Base-by-base conservation (phyloP, 2,329 filamentous ascomycete species). In the Colletotrichum aenigma region DNA sequence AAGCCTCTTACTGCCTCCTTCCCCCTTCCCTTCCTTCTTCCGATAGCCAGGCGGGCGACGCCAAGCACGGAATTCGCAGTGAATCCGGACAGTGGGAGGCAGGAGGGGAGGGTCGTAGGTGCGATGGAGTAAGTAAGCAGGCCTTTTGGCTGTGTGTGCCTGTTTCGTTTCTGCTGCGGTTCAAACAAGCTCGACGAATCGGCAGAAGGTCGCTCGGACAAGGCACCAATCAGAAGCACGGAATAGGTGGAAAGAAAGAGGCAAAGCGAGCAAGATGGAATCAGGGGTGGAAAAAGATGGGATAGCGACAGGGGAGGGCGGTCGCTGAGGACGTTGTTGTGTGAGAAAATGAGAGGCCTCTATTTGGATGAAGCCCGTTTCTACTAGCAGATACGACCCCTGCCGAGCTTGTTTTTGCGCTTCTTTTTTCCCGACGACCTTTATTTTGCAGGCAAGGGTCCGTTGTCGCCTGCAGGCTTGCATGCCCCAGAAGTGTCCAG, bases 161-260 rank as follows among this genome's bases (percentile, higher is more conserved):
- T 76, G 74, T 76, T 76, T 76, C 74, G 74, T 76, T 76, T 76
- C 68, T 61, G 72, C 66, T 58, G 74, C 64, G 66, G 76, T 76
- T 26, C 66, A 76, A 77, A 77, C 76, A 77, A 77, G 74, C 76
- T 73, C 74, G 52, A 48, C 76, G 65, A 77, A 77, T 77, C 73
- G 70, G 69, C 43, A 66, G 43, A 66, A 62, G 58, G 38, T 66
- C 24, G 24, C 12, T 26, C 6, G 30, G 36, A 13, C 36, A 43
- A 55, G 21, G 34, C 28, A 43, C 74, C 74, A 76, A 76, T 76
- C 65, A 76, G 24, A 48, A 24, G 43, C 16, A 8, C 12, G 18
- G 6, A 3, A 55, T 16, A 1, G 18, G 66, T 56, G 36, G 43
- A 28, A n/a, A 21, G 34, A 34, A 32, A 34, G 36, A 71, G 60